These are phyloP conservation scores for Escallonia rubra DNA, from an alignment of 129 eudicot genomes.

Conservation along the genomic window DNA sequence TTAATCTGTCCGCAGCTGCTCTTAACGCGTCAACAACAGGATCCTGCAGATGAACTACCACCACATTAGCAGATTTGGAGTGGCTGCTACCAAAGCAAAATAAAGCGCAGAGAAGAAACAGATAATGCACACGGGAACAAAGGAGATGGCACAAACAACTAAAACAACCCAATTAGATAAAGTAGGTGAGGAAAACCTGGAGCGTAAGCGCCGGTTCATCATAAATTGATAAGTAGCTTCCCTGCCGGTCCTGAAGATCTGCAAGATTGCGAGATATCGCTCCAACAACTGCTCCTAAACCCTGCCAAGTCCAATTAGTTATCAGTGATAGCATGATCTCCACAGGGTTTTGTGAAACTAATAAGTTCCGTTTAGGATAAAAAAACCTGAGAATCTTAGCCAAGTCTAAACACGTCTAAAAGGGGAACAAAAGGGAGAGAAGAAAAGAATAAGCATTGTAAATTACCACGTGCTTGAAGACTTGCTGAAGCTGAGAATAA, in stretches of 20 bases:
- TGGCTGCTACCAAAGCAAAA: background rate
- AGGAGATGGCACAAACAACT: background rate
- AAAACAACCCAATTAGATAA: background rate
- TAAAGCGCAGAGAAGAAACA: background rate
- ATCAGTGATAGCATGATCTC: slow-evolving; percentile 2
- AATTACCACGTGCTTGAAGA: slow-evolving; percentile 94
- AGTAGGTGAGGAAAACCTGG: slow-evolving; percentile 47
- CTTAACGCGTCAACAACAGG: slow-evolving; percentile 71
- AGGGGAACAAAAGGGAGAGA: too few relatives aligned
- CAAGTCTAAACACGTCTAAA: too few relatives aligned
- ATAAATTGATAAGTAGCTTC: slow-evolving; percentile 92
- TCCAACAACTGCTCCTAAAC: slow-evolving; percentile 95
- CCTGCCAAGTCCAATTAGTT: slow-evolving; percentile 38
- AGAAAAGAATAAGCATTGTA: background rate
- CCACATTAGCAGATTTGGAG: slow-evolving; percentile 9
- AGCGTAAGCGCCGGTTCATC: slow-evolving; percentile 88
- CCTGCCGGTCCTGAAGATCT: slow-evolving; percentile 89
- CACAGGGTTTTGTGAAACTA: background rate
- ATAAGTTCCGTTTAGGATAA: too few relatives aligned
- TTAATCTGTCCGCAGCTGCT: slow-evolving; percentile 70
- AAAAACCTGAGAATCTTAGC: too few relatives aligned
- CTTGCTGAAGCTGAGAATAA: slow-evolving; percentile 93
- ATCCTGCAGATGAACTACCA: slow-evolving; percentile 49
- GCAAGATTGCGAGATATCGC: slow-evolving; percentile 89
- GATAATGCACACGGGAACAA: background rate